Evolutionary conservation across 352 stramenopile species (phyloP).

Genomic region (Phytophthora brassicae): DNA sequence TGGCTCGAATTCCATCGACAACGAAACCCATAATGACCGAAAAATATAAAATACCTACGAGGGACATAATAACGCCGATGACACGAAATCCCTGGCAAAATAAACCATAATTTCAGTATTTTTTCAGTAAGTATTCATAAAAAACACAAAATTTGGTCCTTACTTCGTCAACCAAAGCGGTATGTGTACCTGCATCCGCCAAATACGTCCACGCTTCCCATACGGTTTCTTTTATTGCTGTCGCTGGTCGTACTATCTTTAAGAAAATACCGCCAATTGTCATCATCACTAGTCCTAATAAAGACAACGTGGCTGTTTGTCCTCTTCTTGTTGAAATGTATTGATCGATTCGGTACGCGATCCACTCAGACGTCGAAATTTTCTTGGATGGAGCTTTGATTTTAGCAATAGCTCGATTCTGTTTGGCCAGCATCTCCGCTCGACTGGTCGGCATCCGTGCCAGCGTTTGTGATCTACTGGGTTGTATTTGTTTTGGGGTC

Average conservation of each 20-base stretch:
- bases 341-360: slow-evolving; percentile 56
- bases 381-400: slow-evolving; percentile 30
- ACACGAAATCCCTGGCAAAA: slow-evolving; percentile 45
- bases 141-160: not conserved
- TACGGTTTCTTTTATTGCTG: slow-evolving; percentile 44
- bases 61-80: slow-evolving; percentile 57
- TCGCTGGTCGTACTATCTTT: slow-evolving; percentile 32
- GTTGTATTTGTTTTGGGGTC: slow-evolving; percentile 7
- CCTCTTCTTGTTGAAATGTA: slow-evolving; percentile 67
- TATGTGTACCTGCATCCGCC: slow-evolving; percentile 54
- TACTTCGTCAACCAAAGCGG: slow-evolving; percentile 35
- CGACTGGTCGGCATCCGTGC: slow-evolving; percentile 24
- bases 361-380: slow-evolving; percentile 41
- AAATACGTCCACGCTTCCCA: slow-evolving; percentile 74
- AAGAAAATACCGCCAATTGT: slow-evolving; percentile 44
- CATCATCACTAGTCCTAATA: slow-evolving; percentile 49
- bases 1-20: slow-evolving; percentile 83
- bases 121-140: not conserved
- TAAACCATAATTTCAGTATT: not conserved
- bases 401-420: slow-evolving; percentile 25
- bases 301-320: slow-evolving; percentile 49
- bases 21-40: slow-evolving; percentile 91
- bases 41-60: slow-evolving; percentile 84
- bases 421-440: slow-evolving; percentile 30
- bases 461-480: slow-evolving; percentile 17